Base-by-base conservation (phyloP, 2,329 filamentous ascomycete species). In the Phoma sp. region DNA sequence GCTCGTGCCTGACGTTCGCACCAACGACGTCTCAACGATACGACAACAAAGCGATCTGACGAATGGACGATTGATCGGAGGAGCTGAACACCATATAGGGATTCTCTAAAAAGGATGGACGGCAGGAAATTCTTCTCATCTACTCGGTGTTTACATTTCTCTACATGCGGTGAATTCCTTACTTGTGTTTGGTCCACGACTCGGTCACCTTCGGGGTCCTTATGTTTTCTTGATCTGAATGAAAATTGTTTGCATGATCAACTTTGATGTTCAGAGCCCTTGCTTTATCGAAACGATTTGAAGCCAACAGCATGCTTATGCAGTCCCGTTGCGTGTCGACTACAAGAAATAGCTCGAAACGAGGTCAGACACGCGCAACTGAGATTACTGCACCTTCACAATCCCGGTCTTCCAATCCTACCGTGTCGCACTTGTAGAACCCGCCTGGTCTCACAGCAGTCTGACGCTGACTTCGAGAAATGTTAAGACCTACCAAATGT, bases 81-180 rank as follows among this genome's bases (percentile, higher is more conserved):
- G 54, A 60, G 53, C 57, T 62, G 45, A 59, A 61, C 56, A 60
- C 53, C 46, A 61, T 64, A 57, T 59, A 58, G 48, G 59, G 53
- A 65, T 65, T 54, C 60, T 62, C 54, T 50, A 61, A 62, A 61
- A 60, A 52, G 49, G 55, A 59, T 49, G 58, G 50, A 46, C 45
- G 47, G 47, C 53, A 53, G 56, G 43, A 61, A 61, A 53, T 53
- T 50, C 45, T 42, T 61, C 54, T 54, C 58, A 61, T 61, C 52
- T 61, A 58, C 33, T 39, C 34, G 43, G 39, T 61, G 56, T 56
- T 43, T 42, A 42, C 51, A 49, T 51, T 39, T 53, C 21, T 47
- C 48, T 46, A 34, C 34, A 34, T 49, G 51, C 51, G 29, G 39
- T 54, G 51, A 54, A 45, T 11, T 32, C 45, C 45, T 36, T 53